Evolutionary conservation across 257 asterid species (phyloP), one percentile per base, ranked within the genome.

Genomic region (Fraxinus pennsylvanica): DNA sequence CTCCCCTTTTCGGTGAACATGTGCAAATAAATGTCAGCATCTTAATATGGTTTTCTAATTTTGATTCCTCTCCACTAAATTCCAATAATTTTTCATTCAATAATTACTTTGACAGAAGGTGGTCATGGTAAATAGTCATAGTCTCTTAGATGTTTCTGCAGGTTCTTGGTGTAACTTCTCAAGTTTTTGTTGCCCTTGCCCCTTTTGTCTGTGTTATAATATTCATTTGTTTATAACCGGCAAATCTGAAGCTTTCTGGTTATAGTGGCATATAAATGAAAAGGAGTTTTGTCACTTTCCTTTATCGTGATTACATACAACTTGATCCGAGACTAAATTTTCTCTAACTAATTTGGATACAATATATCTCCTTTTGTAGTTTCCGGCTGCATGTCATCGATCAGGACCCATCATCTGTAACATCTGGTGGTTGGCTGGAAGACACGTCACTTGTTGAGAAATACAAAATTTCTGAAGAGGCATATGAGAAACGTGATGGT

Each of bases 371-470:
- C 33, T 71, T 80, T 22, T 82, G 76, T 87, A 95, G 98, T 77
- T 93, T 85, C 73, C 92, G 92, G 84, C 78, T 95, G 74, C 99
- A 95, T 74, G 84, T 93, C 63, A 84, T 88, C 82, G 99, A 93
- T 86, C 91, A 87, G 21, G 99, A 95, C 85, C 98, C 99, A 79
- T 88, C 94, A 70, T 95, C 99, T 14, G 87, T 95, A 61, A 90
- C 97, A 47, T 89, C 98, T 80, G 99, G 99, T 68, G 98, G 99
- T 87, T 95, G 99, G 99, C 86, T 95, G 81, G 99, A 95, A 72
- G 96, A 95, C 74, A 91, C 97, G 50, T 93, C 99, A 72, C 95
- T 91, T 43, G 99, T 93, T 80, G 99, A 95, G 87, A 95, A 93
- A 86, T 95, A 90, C 85, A 95, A 89, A 50, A 95, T 95, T 76